These are phyloP conservation scores for Cercospora sojina DNA, from an alignment of 2,329 filamentous ascomycete genomes.

Conservation along the genomic window DNA sequence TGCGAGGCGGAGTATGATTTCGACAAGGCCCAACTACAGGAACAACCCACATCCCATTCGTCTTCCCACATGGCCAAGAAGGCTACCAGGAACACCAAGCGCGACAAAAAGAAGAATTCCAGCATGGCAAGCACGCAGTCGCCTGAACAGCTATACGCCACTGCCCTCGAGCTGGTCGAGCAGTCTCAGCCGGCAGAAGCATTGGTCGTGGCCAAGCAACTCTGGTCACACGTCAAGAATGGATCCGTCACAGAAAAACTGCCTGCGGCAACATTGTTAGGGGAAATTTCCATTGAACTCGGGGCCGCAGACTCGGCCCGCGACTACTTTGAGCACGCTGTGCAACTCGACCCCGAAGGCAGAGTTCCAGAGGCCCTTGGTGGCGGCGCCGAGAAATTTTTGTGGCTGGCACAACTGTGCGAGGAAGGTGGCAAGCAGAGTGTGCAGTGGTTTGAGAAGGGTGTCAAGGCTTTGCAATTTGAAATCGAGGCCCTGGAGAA, in stretches of 20 bases:
- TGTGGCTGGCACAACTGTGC: constrained; percentile 89
- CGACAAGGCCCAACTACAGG: not conserved
- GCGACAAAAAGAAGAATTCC: not conserved
- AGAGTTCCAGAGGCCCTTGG: constrained; percentile 67
- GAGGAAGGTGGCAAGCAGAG: constrained; percentile 61
- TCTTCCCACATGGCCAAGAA: constrained; percentile 10
- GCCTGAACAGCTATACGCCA: constrained; percentile 56
- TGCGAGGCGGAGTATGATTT: not conserved
- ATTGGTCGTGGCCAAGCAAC: constrained; percentile 54
- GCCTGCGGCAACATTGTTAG: constrained; percentile 71
- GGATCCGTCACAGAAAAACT: constrained; percentile 46
- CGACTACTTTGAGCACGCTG: constrained; percentile 69
- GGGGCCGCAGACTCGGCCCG: constrained; percentile 77
- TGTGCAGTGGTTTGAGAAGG: constrained; percentile 63
- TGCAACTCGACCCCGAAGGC: constrained; percentile 74
- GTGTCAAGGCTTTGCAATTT: constrained; percentile 68
- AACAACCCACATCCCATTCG: not conserved
- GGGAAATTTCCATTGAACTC: constrained; percentile 77
- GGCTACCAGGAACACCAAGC: constrained; percentile 43
- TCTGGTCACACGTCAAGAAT: constrained; percentile 50
- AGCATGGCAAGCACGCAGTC: constrained; percentile 45
- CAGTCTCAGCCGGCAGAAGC: constrained; percentile 60
- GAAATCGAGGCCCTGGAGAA: constrained; percentile 66
- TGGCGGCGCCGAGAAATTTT: constrained; percentile 87
- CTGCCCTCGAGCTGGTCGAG: constrained; percentile 58